Evolutionary conservation across 1,284 basidiomycete species (phyloP).

Genomic region (Vanrija pseudolonga): DNA sequence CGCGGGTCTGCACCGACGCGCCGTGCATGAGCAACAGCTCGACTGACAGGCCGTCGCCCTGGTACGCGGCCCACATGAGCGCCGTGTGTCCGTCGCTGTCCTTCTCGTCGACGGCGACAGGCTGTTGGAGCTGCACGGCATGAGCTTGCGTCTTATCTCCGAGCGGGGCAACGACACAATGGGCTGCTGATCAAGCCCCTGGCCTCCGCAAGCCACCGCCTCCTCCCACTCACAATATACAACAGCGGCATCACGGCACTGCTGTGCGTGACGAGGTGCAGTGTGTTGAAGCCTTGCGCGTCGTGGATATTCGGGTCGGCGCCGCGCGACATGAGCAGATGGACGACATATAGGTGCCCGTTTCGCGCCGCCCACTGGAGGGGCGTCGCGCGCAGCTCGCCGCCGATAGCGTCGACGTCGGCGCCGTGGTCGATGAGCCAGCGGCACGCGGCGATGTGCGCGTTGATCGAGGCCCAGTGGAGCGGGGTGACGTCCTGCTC

Average conservation of each 20-base stretch:
- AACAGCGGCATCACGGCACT: conserved; percentile 89
- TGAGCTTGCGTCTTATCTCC: conserved; percentile 5
- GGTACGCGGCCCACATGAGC: conserved; percentile 99
- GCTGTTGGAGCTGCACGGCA: conserved; percentile 65
- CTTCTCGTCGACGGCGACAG: conserved; percentile 77
- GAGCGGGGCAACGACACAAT: no score
- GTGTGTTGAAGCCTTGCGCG: conserved; percentile 91
- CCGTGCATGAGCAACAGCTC: conserved; percentile 86
- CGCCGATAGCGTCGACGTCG: conserved; percentile 88
- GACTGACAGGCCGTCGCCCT: conserved; percentile 85
- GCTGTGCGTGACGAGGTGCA: conserved; percentile 93
- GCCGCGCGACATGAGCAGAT: conserved; percentile 79
- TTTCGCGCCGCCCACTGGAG: conserved; percentile 96
- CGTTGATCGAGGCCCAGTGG: conserved; percentile 80
- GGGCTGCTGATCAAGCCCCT: not conserved
- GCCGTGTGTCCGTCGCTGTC: conserved; percentile 92
- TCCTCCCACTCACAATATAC: conserved; percentile 59
- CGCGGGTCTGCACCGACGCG: conserved; percentile 69
- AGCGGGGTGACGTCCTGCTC: conserved; percentile 88
- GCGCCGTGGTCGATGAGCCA: conserved; percentile 90
- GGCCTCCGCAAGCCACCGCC: not conserved
- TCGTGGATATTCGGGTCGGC: conserved; percentile 90
- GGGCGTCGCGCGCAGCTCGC: conserved; percentile 91
- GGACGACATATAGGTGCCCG: conserved; percentile 91
- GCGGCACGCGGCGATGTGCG: conserved; percentile 43